A percentile compares a stretch with the other conserved stretches of the same genome.
Evolutionary conservation across 768 basidiomycete genomes (phyloP).

Genomic region (Suillus hirtellus): DNA sequence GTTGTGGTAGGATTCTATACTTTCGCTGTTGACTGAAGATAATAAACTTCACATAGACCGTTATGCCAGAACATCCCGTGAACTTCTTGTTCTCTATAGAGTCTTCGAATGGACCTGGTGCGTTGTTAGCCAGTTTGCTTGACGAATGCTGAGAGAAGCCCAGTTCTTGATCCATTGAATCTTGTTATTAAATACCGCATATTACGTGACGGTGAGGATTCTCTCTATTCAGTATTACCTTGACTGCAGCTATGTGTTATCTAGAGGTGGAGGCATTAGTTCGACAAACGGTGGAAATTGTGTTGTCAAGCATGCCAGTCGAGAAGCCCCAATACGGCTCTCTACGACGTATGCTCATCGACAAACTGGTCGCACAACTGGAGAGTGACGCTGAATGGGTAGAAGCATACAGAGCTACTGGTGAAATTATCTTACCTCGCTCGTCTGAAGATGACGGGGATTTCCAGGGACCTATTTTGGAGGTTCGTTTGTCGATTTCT

Average conservation of each 20-base stretch:
- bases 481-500: constrained; percentile 29
- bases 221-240: constrained; percentile 5
- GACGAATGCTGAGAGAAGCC: constrained; percentile 10
- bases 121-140: constrained; percentile 13
- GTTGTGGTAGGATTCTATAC: constrained; percentile 41
- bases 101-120: constrained; percentile 62
- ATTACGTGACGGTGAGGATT: constrained; percentile 71
- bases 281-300: constrained; percentile 45
- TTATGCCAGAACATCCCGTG: constrained; percentile 73
- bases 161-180: constrained; percentile 63
- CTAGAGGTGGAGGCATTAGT: constrained; percentile 71
- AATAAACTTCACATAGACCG: constrained; percentile 48
- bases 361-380: constrained; percentile 55
- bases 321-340: constrained; percentile 34
- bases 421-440: constrained; percentile 61
- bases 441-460: constrained; percentile 31
- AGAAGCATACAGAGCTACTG: constrained; percentile 66
- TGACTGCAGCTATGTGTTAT: constrained; percentile 13
- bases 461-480: constrained; percentile 24
- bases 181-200: constrained; percentile 75
- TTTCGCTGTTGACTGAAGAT: constrained; percentile 6
- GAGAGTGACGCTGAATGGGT: constrained; percentile 69
- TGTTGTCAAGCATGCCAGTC: constrained; percentile 38
- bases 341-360: constrained; percentile 38
- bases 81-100: constrained; percentile 83